Conservation (phyloP, 345 rosid species). For the Dipteronia sinensis region DNA sequence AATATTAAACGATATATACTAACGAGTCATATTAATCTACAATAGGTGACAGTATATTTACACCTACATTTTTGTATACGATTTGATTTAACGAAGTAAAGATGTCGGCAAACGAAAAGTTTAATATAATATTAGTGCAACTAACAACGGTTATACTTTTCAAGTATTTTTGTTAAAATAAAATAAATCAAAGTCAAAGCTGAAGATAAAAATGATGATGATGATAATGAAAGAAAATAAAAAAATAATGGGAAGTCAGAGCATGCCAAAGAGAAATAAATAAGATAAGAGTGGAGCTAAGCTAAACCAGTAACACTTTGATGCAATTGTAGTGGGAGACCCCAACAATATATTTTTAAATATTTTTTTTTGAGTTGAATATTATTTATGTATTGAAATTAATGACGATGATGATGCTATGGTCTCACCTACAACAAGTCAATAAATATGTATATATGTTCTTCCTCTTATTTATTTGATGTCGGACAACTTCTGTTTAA, state of each 20-base stretch:
- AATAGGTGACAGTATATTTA: too few relatives aligned
- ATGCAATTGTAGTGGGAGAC: slow-evolving; percentile 10
- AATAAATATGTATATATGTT: neutral
- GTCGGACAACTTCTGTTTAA: too few relatives aligned
- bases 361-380: too few relatives aligned
- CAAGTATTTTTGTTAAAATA: neutral
- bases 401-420: neutral
- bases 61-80: too few relatives aligned
- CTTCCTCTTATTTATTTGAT: neutral
- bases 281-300: neutral
- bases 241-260: slow-evolving; percentile 13
- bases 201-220: neutral
- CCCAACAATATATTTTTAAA: too few relatives aligned
- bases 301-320: too few relatives aligned
- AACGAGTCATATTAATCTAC: too few relatives aligned
- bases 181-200: neutral
- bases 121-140: neutral
- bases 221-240: neutral
- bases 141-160: neutral
- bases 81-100: too few relatives aligned
- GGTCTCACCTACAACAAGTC: neutral
- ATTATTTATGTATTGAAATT: neutral
- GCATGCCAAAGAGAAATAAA: slow-evolving; percentile 10
- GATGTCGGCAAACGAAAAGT: too few relatives aligned
- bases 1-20: too few relatives aligned